Evolutionary conservation across 1,139 yeast species (phyloP), one percentile per base, ranked within the genome.

Genomic region (Suhomyces maxii): DNA sequence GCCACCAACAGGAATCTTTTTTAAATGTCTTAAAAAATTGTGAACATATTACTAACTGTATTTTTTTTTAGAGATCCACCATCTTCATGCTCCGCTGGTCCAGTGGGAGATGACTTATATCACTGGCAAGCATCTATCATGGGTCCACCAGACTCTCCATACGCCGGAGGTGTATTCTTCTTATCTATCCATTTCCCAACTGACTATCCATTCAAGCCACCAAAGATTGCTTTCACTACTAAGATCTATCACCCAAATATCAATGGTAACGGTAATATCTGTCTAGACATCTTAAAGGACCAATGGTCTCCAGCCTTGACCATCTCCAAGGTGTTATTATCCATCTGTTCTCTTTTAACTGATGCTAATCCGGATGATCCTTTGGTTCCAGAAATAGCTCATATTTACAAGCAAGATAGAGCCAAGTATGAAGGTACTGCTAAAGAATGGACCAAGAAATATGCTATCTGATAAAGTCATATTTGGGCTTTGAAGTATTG

Each of bases 351-450:
- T 26, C 77, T 89, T 71, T 80, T 89, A 65, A 93, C 98, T 38
- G 98, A 93, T 69, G 98, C 99, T 46, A 93, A 93, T 65, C 99
- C 99, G 31, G 99, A 93, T 69, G 99, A 93, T 77, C 99, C 99
- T 50, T 83, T 95, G 67, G 99, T 93, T 41, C 98, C 98, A 26
- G 99, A 93, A 73, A 93, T 93, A 61, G 99, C 99, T 51, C 96
- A 93, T 67, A 83, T 90, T 57, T 95, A 93, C 78, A 91, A 91
- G 78, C 89, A 90, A 57, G 98, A 93, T 74, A 82, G 96, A 68
- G 78, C 90, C 49, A 89, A 91, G 71, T 93, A 91, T 69, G 98
- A 93, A 73, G 89, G 96, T 56, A 91, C 96, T 51, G 99, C 99
- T 47, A 86, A 87, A 66, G 99, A 93, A 76, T 93, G 99, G 98